Percentiles rank a stretch among this genome's conserved stretches.
These are phyloP conservation scores for Prunus fruticosa DNA, from an alignment of 306 rosid genomes.

Conservation along the genomic window DNA sequence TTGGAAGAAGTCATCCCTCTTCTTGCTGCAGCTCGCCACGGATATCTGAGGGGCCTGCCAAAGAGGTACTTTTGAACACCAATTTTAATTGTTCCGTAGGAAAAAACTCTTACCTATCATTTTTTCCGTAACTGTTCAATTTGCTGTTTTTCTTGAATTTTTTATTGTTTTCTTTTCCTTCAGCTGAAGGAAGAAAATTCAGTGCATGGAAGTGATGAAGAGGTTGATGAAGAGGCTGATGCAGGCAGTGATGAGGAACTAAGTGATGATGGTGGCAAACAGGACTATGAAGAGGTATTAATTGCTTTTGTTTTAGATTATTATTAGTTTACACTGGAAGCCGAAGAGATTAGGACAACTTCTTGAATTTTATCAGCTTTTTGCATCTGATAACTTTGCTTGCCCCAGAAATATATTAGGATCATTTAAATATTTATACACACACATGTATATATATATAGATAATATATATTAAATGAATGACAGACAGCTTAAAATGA, in stretches of 20 bases:
- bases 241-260: constrained; percentile 81
- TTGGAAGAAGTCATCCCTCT: constrained; percentile 74
- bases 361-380: not conserved
- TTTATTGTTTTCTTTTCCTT: constrained; percentile 2
- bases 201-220: constrained; percentile 94
- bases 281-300: constrained; percentile 68
- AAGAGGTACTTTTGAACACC: constrained; percentile 57
- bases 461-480: not conserved
- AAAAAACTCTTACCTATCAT: not conserved
- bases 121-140: not conserved
- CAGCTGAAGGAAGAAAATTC: constrained; percentile 84
- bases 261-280: constrained; percentile 59
- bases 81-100: not conserved
- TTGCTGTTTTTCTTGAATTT: not conserved
- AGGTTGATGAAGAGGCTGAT: constrained; percentile 73
- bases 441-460: not conserved
- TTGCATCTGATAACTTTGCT: no score
- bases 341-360: not conserved
- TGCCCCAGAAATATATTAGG: not conserved
- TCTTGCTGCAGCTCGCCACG: constrained; percentile 96
- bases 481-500: no score
- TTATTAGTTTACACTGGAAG: not conserved
- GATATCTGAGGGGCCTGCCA: constrained; percentile 63
- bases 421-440: not conserved
- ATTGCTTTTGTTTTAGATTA: not conserved